A percentile compares a stretch with the other conserved stretches of the same genome.
phyloP scores from a whole-genome alignment of 768 basidiomycete species.

The Scleroderma bovista region DNA sequence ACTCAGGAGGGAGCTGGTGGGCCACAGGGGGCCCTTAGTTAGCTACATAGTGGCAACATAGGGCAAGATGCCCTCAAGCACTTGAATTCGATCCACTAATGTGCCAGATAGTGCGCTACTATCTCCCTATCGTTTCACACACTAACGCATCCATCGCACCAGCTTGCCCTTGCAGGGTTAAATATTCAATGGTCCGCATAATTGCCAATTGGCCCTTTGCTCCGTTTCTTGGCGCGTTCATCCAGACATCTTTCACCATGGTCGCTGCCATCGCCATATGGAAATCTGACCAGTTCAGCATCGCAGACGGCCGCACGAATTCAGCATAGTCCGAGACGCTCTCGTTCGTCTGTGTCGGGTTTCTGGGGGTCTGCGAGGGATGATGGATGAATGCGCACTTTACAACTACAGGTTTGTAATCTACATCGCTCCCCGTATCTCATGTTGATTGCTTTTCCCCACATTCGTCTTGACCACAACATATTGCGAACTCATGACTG shows the following conservation, averaged over 20 bases:
- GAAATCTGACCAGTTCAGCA: constrained; percentile 55
- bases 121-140: too few species aligned
- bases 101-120: too few species aligned
- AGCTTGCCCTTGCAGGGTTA: too few species aligned
- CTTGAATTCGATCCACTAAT: too few species aligned
- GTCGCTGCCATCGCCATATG: constrained; percentile 64
- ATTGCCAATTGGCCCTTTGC: too few species aligned
- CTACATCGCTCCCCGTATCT: too few species aligned
- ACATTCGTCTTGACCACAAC: constrained; percentile 79
- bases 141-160: too few species aligned
- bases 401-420: constrained; percentile 67
- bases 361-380: constrained; percentile 81
- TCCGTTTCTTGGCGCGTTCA: constrained; percentile 56
- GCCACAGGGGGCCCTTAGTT: too few species aligned
- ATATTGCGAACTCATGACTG: constrained; percentile 85
- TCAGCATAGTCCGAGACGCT: constrained; percentile 67
- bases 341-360: constrained; percentile 67
- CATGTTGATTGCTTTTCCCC: not conserved
- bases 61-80: too few species aligned
- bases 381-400: constrained; percentile 71
- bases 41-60: too few species aligned
- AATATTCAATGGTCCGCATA: too few species aligned
- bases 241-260: constrained; percentile 77
- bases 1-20: too few species aligned
- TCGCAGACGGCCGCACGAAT: constrained; percentile 48